Conservation (phyloP, 2,329 filamentous ascomycete genomes). For the Sporothrix mexicana region DNA sequence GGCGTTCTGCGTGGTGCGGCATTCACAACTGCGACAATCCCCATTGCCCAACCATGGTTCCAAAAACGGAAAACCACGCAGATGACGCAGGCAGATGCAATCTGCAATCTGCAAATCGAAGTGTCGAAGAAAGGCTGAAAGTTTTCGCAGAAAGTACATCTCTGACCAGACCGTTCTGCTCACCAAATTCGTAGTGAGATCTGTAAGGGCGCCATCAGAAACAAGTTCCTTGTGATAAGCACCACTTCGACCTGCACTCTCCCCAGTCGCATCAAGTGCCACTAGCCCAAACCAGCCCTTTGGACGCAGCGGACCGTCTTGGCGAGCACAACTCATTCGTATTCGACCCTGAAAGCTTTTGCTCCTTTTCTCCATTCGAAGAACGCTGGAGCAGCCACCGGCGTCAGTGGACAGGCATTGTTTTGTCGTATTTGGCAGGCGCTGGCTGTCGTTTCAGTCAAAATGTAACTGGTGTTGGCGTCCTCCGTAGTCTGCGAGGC, state of each 20-base stretch:
- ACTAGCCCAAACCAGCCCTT: constrained; percentile 30
- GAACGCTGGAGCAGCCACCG: neutral
- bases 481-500: neutral
- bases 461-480: neutral
- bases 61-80: neutral
- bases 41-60: neutral
- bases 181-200: neutral
- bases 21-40: constrained; percentile 14
- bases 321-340: constrained; percentile 27
- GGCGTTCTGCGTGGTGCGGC: constrained; percentile 3
- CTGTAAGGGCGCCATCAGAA: neutral
- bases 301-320: constrained; percentile 30
- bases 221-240: neutral
- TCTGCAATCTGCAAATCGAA: neutral
- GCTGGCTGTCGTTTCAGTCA: neutral
- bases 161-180: constrained; percentile 2
- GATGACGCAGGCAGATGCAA: neutral
- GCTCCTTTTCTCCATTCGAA: neutral
- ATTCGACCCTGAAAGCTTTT: constrained; percentile 7
- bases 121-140: constrained; percentile 21
- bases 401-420: constrained; percentile 3
- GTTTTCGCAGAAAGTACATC: neutral
- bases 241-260: neutral
- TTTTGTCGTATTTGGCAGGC: constrained; percentile 11
- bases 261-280: neutral